A percentile compares a stretch with the other conserved stretches of the same genome.
phyloP scores from a whole-genome alignment of 2,329 filamentous ascomycete species.

The Colletotrichum falcatum region DNA sequence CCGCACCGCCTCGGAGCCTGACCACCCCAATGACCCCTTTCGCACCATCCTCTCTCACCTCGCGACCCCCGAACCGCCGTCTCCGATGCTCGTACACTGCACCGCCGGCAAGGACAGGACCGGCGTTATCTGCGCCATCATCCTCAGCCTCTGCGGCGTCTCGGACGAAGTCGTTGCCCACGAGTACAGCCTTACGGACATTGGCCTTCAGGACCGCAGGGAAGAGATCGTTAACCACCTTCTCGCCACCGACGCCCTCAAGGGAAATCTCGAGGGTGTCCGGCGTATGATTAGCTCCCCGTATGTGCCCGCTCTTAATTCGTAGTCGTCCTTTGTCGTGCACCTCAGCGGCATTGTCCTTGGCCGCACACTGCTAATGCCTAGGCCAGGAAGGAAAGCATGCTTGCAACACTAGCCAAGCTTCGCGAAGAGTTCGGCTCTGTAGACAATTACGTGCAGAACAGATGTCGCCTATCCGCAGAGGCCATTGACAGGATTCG shows the following conservation, averaged over 20 bases:
- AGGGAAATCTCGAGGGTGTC: conserved; percentile 58
- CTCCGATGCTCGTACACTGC: conserved; percentile 76
- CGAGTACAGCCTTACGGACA: conserved; percentile 77
- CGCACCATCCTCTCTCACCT: conserved; percentile 67
- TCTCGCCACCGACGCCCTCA: conserved; percentile 62
- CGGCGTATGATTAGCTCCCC: conserved; percentile 59
- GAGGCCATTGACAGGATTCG: conserved; percentile 66
- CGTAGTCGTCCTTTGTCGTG: background rate
- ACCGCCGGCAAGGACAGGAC: conserved; percentile 84
- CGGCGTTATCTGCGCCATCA: conserved; percentile 74
- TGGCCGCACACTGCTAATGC: background rate
- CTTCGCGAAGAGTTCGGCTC: conserved; percentile 72
- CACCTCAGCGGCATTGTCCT: background rate
- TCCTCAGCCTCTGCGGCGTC: conserved; percentile 74
- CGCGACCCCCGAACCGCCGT: conserved; percentile 50
- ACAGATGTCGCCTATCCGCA: conserved; percentile 67
- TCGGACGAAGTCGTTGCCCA: conserved; percentile 68
- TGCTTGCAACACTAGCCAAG: conserved; percentile 63
- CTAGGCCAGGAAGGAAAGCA: conserved; percentile 56
- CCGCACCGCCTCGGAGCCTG: conserved; percentile 56
- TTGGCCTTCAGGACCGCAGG: conserved; percentile 67
- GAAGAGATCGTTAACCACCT: conserved; percentile 63
- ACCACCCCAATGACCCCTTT: conserved; percentile 55
- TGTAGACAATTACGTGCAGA: conserved; percentile 71
- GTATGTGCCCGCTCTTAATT: conserved; percentile 46